Evolutionary conservation across 2,329 filamentous ascomycete genomes (phyloP), one percentile per base, ranked within the genome.

Genomic region (Arthrobotrys entomopaga): DNA sequence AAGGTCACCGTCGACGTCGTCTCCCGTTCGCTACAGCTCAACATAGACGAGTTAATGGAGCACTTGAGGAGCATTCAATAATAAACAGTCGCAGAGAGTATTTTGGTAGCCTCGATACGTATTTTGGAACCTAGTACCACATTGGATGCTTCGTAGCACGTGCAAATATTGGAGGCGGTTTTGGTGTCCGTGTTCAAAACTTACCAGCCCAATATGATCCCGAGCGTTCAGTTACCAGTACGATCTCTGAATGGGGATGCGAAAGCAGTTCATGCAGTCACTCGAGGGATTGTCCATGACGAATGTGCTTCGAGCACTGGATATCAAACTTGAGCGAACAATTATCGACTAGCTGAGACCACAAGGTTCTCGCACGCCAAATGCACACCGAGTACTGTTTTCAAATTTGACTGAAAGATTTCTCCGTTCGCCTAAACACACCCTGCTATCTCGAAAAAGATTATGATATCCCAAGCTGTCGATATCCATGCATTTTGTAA

Each of bases 21-120:
- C 76, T 86, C 89, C 20, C 85, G 87, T 22, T 90, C 87, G 76
- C 90, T 96, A 85, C 91, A 94, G 79, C 88, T 96, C 65, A 85
- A 89, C 53, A 84, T 85, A 1, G 81, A 83, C 0, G 86, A 87
- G n/a, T 83, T 96, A 2, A 84, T 86, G 50, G 80, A 81, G 4
- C 87, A 88, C 65, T 82, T 96, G 11, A 82, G 83, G 8, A 84
- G 86, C 26, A 91, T 96, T 85, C 86, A 87, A 15, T 84, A 82
- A 16, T 91, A 88, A 80, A 84, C 83, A 1, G 82, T 82, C 66
- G 81, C 81, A 75, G 82, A 80, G 67, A 82, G 81, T 7, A 84
- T 85, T 77, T 91, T 88, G 80, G 84, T 83, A 1, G 82, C 82
- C 66, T 81, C 81, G 75, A 82, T 80, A 69, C 82, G 81, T 7